phyloP scores from a whole-genome alignment of 805 yeast species.

The Cyberlindnera maclurae region DNA sequence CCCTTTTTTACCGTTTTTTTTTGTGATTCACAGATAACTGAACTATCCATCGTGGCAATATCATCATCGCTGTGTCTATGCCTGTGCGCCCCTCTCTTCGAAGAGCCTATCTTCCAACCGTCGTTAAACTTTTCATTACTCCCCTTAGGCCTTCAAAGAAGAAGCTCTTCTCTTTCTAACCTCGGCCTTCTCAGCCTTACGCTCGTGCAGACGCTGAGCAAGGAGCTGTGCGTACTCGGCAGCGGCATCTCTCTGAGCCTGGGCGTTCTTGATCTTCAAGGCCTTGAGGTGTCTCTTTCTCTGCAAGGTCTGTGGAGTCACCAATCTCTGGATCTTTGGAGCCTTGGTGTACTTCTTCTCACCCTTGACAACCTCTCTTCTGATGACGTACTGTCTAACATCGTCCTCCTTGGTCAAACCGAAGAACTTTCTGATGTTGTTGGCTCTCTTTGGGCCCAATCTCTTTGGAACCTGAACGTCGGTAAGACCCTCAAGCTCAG shows the following conservation, averaged over 20 bases:
- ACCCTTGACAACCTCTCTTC: conserved; percentile 98
- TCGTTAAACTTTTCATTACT: conserved; percentile 77
- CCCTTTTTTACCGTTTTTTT: conserved; percentile 1
- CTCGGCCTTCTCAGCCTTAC: conserved; percentile 98
- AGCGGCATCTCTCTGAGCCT: conserved; percentile 99
- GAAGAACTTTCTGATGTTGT: conserved; percentile 99
- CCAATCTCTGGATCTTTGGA: conserved; percentile 99
- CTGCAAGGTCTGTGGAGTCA: conserved; percentile 98
- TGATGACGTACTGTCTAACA: conserved; percentile 77
- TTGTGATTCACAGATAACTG: conserved; percentile 1
- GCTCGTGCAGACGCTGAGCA: conserved; percentile 97
- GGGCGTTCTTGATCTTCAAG: conserved; percentile 92
- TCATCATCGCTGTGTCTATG: no score
- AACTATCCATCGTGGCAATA: background rate
- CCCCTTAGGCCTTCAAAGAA: conserved; percentile 90
- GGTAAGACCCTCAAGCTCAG: conserved; percentile 93
- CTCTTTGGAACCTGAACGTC: conserved; percentile 95
- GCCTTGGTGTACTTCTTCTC: conserved; percentile 99
- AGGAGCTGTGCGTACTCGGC: conserved; percentile 98
- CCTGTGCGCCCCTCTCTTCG: no score
- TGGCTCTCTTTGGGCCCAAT: conserved; percentile 99
- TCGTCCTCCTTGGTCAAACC: conserved; percentile 82
- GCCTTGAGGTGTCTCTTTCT: conserved; percentile 97
- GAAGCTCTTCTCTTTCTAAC: conserved; percentile 99
- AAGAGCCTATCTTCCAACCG: no score